These are phyloP conservation scores for Colletotrichum incanum DNA, from an alignment of 2,329 filamentous ascomycete species.

Conservation along the genomic window DNA sequence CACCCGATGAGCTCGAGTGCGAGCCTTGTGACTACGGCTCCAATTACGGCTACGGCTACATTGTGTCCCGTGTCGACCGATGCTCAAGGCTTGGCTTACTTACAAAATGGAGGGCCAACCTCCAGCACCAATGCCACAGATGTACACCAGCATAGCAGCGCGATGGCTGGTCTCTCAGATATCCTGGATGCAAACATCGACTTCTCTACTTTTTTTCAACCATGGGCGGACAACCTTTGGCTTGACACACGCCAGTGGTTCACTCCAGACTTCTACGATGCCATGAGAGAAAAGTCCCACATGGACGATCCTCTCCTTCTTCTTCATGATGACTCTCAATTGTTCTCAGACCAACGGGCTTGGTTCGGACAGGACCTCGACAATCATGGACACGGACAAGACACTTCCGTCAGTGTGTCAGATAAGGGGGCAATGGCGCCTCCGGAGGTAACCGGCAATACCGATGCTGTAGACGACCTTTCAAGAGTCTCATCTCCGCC, in stretches of 20 bases:
- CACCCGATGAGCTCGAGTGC: background rate
- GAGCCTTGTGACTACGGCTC: background rate
- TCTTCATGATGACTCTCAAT: background rate
- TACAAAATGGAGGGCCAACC: background rate
- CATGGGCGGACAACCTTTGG: constrained; percentile 1
- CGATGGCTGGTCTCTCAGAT: background rate
- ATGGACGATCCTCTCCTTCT: background rate
- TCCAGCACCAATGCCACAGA: background rate
- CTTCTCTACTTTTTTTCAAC: constrained; percentile 15
- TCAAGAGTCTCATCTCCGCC: constrained; percentile 14
- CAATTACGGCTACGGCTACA: background rate
- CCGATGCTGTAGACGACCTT: background rate
- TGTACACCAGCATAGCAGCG: background rate
- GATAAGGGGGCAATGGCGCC: background rate
- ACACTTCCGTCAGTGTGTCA: background rate
- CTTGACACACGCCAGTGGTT: constrained; percentile 23
- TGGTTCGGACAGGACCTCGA: constrained; percentile 1
- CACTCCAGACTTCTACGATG: constrained; percentile 21
- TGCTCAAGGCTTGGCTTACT: background rate
- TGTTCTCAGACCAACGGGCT: constrained; percentile 4
- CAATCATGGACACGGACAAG: background rate
- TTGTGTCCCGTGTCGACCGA: background rate
- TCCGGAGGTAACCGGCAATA: background rate
- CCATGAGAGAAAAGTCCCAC: constrained; percentile 2
- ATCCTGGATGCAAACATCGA: background rate